Evolutionary conservation across 768 basidiomycete genomes (phyloP), one percentile per base, ranked within the genome.

Genomic region (Leccinum truebloodii): DNA sequence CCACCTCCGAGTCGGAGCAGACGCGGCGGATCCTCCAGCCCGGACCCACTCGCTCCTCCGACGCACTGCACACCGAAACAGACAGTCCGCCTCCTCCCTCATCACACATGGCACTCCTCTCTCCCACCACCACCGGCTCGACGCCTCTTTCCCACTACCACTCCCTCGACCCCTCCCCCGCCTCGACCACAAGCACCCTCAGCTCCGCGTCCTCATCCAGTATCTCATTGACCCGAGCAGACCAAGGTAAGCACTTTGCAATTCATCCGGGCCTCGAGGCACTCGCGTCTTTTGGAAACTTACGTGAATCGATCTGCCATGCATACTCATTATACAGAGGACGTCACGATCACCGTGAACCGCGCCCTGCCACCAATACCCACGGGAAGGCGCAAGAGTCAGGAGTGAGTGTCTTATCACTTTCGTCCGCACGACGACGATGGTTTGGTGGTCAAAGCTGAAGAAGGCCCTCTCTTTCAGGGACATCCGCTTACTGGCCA

Each of bases 401-500:
- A 83, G 64, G 89, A 90, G 89, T 91, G 72, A 73, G 89, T 84
- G 60, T 59, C n/a, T 61, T 34, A 30, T 57, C 13, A n/a, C 32
- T 56, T 59, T 52, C 39, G 48, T 62, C 58, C 61, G 52, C 62
- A 52, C 58, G 50, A 60, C 69, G 49, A 70, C 61, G 35, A 65
- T 70, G 60, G 60, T 59, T 58, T 69, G 64, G 65, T 73, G 69
- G 71, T 65, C 61, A 55, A 50, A 61, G 67, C 60, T 69, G 6
- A 72, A 65, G 66, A 72, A 59, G 52, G 69, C 58, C 7, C 54
- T 71, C 55, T 71, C 59, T 51, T 57, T 54, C 75, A 93, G 90
- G 58, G 89, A 93, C 71, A 79, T 94, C 49, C 88, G 84, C 57
- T 71, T 92, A 51, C 77, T 94, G 44, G 90, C 91, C 41, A 78